A percentile compares a stretch with the other conserved stretches of the same genome.
These are phyloP conservation scores for Evernia prunastri DNA, from an alignment of 495 filamentous ascomycete genomes.

Conservation along the genomic window DNA sequence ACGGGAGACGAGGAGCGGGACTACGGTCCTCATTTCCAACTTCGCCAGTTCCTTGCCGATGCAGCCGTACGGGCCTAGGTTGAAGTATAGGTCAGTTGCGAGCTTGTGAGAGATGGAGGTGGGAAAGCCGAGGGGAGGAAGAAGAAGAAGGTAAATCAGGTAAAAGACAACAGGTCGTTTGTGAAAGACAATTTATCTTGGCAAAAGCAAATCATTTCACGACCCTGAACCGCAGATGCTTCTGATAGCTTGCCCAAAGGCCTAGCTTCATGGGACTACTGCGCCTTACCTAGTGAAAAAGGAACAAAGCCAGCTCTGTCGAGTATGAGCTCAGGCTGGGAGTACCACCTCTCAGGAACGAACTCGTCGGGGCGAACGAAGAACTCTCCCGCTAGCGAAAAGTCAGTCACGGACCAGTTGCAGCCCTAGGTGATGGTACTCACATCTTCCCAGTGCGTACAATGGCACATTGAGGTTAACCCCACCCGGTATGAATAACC, in stretches of 20 bases:
- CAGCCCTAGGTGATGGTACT: slow-evolving; percentile 3
- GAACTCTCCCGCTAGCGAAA: slow-evolving; percentile 5
- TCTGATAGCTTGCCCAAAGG: background rate
- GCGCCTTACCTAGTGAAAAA: slow-evolving; percentile 23
- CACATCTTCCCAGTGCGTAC: slow-evolving; percentile 34
- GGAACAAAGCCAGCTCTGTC: slow-evolving; percentile 15
- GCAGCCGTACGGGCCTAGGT: slow-evolving; percentile 32
- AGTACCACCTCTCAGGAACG: slow-evolving; percentile 23
- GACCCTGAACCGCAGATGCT: background rate
- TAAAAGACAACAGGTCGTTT: background rate
- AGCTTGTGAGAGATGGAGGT: background rate
- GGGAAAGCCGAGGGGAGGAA: background rate
- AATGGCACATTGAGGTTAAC: slow-evolving; percentile 35
- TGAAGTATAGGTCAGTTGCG: background rate
- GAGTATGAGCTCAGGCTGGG: slow-evolving; percentile 18
- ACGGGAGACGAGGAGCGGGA: slow-evolving; percentile 24
- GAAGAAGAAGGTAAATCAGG: background rate
- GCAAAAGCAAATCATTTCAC: background rate
- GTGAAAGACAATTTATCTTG: background rate
- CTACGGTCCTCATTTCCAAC: slow-evolving; percentile 27
- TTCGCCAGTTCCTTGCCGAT: slow-evolving; percentile 31
- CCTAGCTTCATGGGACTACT: background rate
- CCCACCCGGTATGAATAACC: slow-evolving; percentile 39
- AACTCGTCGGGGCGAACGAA: slow-evolving; percentile 15
- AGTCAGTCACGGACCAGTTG: background rate